These are phyloP conservation scores for Gaeumannomyces tritici DNA, from an alignment of 2,329 filamentous ascomycete species.

Conservation along the genomic window DNA sequence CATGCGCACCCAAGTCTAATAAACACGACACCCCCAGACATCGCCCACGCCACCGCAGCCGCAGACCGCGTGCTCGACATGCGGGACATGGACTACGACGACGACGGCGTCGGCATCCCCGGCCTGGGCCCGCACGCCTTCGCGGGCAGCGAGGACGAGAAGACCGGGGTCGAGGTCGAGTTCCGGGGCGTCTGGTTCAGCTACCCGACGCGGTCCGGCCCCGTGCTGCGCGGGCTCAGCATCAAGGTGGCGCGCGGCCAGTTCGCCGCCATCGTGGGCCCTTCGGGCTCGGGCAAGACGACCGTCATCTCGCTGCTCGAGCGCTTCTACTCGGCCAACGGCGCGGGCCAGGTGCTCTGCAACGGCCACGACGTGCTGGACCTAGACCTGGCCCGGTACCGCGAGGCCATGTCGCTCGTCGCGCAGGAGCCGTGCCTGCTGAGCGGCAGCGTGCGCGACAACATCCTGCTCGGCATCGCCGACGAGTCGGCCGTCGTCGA, in stretches of 20 bases:
- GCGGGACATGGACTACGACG: constrained; percentile 20
- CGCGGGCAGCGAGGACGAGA: constrained; percentile 16
- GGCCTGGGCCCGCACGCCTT: constrained; percentile 15
- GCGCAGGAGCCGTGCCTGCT: constrained; percentile 58
- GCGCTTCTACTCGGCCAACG: constrained; percentile 48
- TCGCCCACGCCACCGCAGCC: constrained; percentile 42
- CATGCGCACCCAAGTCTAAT: not conserved
- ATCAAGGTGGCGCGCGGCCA: constrained; percentile 11
- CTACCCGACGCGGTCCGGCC: constrained; percentile 42
- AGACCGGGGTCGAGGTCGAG: constrained; percentile 40
- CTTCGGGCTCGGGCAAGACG: constrained; percentile 49
- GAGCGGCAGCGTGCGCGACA: constrained; percentile 59
- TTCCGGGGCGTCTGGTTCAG: constrained; percentile 42
- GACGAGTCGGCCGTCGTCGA: constrained; percentile 30
- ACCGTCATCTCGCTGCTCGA: constrained; percentile 35
- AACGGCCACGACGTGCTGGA: constrained; percentile 37
- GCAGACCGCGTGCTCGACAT: constrained; percentile 47
- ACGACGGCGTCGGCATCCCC: not conserved
- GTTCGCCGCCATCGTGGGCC: constrained; percentile 47
- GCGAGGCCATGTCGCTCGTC: constrained; percentile 17
- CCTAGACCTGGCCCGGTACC: constrained; percentile 24
- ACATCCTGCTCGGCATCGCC: constrained; percentile 49
- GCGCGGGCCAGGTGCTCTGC: constrained; percentile 33
- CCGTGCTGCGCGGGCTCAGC: constrained; percentile 21
- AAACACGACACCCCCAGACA: not conserved